A percentile compares a stretch with the other conserved stretches of the same genome.
Conservation (phyloP, 164 flowering plant genomes). For the Aristolochia californica region DNA sequence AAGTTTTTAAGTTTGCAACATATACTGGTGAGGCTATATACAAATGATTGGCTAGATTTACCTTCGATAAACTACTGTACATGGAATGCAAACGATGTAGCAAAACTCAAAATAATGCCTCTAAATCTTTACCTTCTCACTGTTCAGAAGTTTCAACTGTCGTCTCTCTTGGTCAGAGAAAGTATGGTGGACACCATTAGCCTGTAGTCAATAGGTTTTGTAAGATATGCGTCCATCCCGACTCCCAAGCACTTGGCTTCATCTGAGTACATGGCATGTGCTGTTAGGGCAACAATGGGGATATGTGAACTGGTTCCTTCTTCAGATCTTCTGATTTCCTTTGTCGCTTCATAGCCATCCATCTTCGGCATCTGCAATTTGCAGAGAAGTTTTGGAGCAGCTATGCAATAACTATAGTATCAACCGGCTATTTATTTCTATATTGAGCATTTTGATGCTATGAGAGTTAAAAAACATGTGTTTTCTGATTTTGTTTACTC, state of each 20-base stretch:
- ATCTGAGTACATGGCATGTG: constrained; percentile 98
- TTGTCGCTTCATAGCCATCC: constrained; percentile 99
- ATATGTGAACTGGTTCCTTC: constrained; percentile 49
- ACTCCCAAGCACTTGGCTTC: constrained; percentile 95
- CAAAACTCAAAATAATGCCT: too few relatives aligned
- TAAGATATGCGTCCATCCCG: constrained; percentile 95
- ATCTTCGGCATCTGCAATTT: constrained; percentile 85
- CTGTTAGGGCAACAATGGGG: constrained; percentile 92
- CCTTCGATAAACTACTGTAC: too few relatives aligned
- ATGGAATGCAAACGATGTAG: too few relatives aligned
- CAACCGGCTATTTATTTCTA: neutral
- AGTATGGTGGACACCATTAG: constrained; percentile 88
- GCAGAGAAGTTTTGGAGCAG: neutral
- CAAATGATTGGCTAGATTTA: too few relatives aligned
- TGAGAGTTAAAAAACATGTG: neutral
- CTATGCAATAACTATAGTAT: neutral
- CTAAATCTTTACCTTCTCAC: too few relatives aligned
- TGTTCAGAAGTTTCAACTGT: neutral
- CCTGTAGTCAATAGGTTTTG: constrained; percentile 86
- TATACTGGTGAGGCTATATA: too few relatives aligned
- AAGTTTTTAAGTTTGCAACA: too few relatives aligned
- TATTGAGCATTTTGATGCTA: neutral
- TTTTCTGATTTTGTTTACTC: constrained; percentile 13
- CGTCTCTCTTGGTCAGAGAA: constrained; percentile 23
- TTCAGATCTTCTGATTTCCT: constrained; percentile 68